phyloP scores from a whole-genome alignment of 371 early-diverging fungal genomes.

The Mucor indicus region DNA sequence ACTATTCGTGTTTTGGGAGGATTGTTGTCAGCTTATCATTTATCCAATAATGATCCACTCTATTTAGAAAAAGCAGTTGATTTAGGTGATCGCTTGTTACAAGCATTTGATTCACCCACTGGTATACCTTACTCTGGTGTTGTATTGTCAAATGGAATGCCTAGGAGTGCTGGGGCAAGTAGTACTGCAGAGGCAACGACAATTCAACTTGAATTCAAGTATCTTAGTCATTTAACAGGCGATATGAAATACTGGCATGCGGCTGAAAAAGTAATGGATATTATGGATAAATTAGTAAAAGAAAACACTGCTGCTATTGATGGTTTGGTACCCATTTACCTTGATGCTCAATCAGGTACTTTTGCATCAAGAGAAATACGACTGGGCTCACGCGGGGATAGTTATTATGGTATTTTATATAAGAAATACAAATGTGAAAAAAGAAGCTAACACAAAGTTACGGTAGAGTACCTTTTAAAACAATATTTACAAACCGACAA shows the following conservation, averaged over 20 bases:
- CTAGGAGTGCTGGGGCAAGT: slow-evolving; percentile 39
- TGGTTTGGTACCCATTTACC: slow-evolving; percentile 77
- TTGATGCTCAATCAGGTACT: slow-evolving; percentile 45
- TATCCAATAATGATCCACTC: slow-evolving; percentile 60
- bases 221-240: slow-evolving; percentile 73
- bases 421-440: background rate
- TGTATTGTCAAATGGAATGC: slow-evolving; percentile 47
- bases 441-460: background rate
- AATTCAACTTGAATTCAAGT: slow-evolving; percentile 86
- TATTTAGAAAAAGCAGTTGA: slow-evolving; percentile 75
- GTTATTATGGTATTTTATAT: slow-evolving; percentile 73
- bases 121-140: slow-evolving; percentile 80
- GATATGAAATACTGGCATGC: slow-evolving; percentile 68
- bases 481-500: slow-evolving; percentile 76
- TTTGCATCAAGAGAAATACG: slow-evolving; percentile 57
- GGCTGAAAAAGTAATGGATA: slow-evolving; percentile 66
- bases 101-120: slow-evolving; percentile 71
- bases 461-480: slow-evolving; percentile 88
- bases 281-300: slow-evolving; percentile 43
- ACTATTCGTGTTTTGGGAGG: slow-evolving; percentile 93
- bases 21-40: slow-evolving; percentile 77
- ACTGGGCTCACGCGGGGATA: slow-evolving; percentile 84
- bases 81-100: slow-evolving; percentile 74
- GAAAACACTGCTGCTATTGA: slow-evolving; percentile 42
- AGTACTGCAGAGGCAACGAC: slow-evolving; percentile 88